A percentile compares a stretch with the other conserved stretches of the same genome.
Conservation (phyloP, 1,284 basidiomycete species). For the Boletus sp. region DNA sequence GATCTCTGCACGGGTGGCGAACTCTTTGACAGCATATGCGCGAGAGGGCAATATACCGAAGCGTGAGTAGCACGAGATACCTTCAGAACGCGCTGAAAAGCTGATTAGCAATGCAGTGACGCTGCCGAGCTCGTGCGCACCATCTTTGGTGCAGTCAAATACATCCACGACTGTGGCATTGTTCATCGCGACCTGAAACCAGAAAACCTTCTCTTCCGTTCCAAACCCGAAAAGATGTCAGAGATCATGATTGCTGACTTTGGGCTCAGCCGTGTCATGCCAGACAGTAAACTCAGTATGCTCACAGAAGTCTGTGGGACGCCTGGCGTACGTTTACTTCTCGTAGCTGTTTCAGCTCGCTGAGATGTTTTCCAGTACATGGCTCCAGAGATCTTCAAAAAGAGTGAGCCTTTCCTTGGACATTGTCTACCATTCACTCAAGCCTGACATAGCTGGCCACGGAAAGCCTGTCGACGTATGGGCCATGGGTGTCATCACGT, state of each 20-base stretch:
- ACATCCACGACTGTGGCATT: slow-evolving; percentile 90
- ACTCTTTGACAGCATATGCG: slow-evolving; percentile 97
- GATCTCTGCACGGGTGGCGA: slow-evolving; percentile 98
- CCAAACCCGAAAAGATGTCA: slow-evolving; percentile 79
- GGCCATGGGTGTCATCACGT: slow-evolving; percentile 96
- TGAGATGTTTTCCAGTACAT: slow-evolving; percentile 64
- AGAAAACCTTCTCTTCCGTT: slow-evolving; percentile 94
- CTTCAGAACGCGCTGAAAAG: slow-evolving; percentile 1
- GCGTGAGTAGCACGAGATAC: slow-evolving; percentile 48
- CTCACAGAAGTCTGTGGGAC: slow-evolving; percentile 96
- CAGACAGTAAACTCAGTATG: slow-evolving; percentile 84
- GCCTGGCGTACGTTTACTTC: slow-evolving; percentile 54
- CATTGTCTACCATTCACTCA: slow-evolving; percentile 1
- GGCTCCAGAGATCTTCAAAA: slow-evolving; percentile 98
- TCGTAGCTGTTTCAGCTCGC: background rate
- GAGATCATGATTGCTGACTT: slow-evolving; percentile 99
- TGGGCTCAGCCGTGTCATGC: slow-evolving; percentile 85
- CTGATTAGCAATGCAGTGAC: slow-evolving; percentile 51
- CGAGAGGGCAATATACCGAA: slow-evolving; percentile 96
- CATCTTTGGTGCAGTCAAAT: slow-evolving; percentile 83
- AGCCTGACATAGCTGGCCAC: slow-evolving; percentile 67
- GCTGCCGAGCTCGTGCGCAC: slow-evolving; percentile 88
- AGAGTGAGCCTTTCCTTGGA: slow-evolving; percentile 49
- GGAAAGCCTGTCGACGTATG: slow-evolving; percentile 95
- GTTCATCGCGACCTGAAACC: slow-evolving; percentile 98